phyloP scores from a whole-genome alignment of 352 stramenopile species.

The Plasmopara muralis region DNA sequence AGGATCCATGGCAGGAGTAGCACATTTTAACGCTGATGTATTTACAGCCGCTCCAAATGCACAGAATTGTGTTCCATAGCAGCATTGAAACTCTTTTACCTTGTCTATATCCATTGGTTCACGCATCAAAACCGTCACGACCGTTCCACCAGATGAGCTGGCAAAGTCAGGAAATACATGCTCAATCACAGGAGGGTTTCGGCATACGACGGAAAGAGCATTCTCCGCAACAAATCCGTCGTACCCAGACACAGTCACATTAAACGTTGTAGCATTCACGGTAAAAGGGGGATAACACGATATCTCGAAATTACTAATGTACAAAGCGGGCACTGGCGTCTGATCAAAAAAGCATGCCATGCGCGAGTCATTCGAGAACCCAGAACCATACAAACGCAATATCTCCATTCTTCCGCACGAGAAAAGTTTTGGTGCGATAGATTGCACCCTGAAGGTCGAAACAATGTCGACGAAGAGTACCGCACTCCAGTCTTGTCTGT shows the following conservation, averaged over 20 bases:
- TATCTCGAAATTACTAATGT: conserved; percentile 27
- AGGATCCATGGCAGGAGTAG: conserved; percentile 10
- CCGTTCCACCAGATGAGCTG: conserved; percentile 11
- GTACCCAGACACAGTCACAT: conserved; percentile 28
- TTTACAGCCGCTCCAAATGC: conserved; percentile 11
- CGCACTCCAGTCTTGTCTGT: conserved; percentile 41
- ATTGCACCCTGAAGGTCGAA: conserved; percentile 19
- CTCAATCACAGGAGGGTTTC: conserved; percentile 16
- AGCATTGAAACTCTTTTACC: conserved; percentile 22
- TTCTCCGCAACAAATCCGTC: conserved; percentile 22
- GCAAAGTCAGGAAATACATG: conserved; percentile 14
- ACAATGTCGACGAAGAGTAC: conserved; percentile 9
- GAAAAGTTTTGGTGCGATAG: conserved; percentile 19
- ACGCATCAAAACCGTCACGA: conserved; percentile 13
- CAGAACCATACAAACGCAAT: conserved; percentile 26
- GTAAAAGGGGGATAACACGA: conserved; percentile 27
- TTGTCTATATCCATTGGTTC: conserved; percentile 9
- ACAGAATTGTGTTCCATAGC: conserved; percentile 21
- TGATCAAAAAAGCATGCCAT: conserved; percentile 37
- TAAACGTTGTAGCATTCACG: conserved; percentile 7
- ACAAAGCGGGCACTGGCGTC: conserved; percentile 20
- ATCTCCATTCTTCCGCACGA: conserved; percentile 11
- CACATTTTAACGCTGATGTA: conserved; percentile 15
- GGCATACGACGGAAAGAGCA: conserved; percentile 11
- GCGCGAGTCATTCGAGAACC: conserved; percentile 25